Conservation (phyloP, 2,329 filamentous ascomycete species). For the Alternaria angustiovoidea region DNA sequence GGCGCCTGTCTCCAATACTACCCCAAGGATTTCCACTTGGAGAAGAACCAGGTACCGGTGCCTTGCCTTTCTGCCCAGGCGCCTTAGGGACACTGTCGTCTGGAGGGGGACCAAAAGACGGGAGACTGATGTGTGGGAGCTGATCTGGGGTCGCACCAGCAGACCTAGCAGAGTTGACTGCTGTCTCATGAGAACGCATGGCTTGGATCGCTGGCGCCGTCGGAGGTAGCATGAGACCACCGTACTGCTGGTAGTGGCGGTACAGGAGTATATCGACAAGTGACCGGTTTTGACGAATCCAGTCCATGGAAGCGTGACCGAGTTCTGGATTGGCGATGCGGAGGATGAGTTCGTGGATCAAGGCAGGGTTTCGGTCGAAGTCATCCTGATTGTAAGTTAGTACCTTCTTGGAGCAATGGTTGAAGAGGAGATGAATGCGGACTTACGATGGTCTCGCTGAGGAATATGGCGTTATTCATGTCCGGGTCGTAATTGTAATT, state of each 20-base stretch:
- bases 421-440: neutral
- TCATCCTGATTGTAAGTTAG: conserved; percentile 2
- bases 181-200: neutral
- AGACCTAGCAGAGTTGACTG: neutral
- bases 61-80: neutral
- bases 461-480: conserved; percentile 5
- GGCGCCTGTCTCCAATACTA: neutral
- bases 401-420: neutral
- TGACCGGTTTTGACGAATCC: conserved; percentile 8
- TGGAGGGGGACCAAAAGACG: neutral
- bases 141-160: neutral
- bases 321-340: conserved; percentile 7
- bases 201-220: neutral
- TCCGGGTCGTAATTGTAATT: conserved; percentile 9
- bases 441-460: conserved; percentile 4
- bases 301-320: conserved; percentile 9
- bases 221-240: conserved; percentile 17
- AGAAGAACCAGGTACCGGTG: neutral
- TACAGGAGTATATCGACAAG: conserved; percentile 15
- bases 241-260: conserved; percentile 16
- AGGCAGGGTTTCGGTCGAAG: conserved; percentile 7
- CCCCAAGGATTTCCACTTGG: neutral
- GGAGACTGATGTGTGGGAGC: neutral
- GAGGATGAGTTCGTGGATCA: conserved; percentile 13
- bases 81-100: neutral